Conservation (phyloP, 768 basidiomycete species). For the Kwoniella botswanensis region DNA sequence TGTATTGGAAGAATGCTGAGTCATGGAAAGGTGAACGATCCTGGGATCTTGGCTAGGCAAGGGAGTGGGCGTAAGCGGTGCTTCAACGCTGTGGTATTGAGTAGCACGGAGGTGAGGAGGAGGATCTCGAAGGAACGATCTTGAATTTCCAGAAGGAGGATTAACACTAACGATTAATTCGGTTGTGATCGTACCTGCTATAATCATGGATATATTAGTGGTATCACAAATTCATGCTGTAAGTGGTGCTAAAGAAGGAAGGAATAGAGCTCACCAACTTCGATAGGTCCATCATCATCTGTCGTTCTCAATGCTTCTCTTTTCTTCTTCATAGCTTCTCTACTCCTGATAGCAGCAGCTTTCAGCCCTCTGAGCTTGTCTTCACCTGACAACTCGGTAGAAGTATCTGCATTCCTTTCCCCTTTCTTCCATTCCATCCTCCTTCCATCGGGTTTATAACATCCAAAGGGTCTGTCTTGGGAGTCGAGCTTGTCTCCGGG, state of each 20-base stretch:
- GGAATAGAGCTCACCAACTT: not conserved
- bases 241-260: too few species aligned
- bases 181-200: not conserved
- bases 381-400: not conserved
- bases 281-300: not conserved
- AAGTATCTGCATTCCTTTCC: not conserved
- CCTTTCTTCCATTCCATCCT: not conserved
- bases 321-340: not conserved
- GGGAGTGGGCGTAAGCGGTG: not conserved
- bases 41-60: not conserved
- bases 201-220: not conserved
- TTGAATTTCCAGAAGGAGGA: not conserved
- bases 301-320: not conserved
- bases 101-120: not conserved
- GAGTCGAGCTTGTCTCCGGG: not conserved
- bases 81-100: not conserved
- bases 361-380: not conserved
- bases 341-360: not conserved
- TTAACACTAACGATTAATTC: not conserved
- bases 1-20: too few species aligned
- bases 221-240: too few species aligned
- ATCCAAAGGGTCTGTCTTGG: not conserved
- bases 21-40: not conserved
- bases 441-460: not conserved
- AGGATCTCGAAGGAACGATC: not conserved